Conservation (phyloP, 225 moss, liverwort and hornwort genomes). For the Takakia lepidozioides region DNA sequence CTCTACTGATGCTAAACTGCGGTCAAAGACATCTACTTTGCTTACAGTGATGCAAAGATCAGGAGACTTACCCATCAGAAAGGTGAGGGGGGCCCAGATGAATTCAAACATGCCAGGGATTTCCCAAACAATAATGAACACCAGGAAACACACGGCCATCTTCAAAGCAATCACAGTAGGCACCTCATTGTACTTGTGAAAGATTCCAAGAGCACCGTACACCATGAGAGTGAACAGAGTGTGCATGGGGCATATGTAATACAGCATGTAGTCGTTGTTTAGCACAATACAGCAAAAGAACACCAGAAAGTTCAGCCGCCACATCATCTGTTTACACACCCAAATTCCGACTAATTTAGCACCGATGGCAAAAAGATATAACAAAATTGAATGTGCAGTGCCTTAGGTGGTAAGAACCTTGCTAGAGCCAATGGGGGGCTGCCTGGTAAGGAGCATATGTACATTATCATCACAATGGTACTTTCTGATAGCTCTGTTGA, state of each 20-base stretch:
- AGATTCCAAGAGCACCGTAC: conserved; percentile 76
- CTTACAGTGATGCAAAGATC: too few species aligned
- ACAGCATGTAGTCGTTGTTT: conserved; percentile 96
- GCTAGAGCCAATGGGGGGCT: too few species aligned
- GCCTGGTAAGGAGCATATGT: too few species aligned
- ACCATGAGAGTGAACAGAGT: conserved; percentile 97
- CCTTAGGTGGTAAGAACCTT: too few species aligned
- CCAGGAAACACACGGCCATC: conserved; percentile 39
- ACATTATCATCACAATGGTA: too few species aligned
- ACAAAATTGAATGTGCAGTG: too few species aligned
- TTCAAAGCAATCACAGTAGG: conserved; percentile 75
- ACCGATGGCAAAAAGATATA: too few species aligned
- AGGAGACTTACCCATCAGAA: conserved; percentile 73
- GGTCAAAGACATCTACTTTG: too few species aligned
- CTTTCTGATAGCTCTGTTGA: too few species aligned
- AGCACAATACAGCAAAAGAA: conserved; percentile 81
- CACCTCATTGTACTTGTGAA: conserved; percentile 84
- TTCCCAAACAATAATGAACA: conserved; percentile 76
- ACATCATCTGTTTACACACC: conserved; percentile 79
- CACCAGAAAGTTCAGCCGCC: conserved; percentile 96
- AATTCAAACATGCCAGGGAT: conserved; percentile 89
- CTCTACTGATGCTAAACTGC: too few species aligned
- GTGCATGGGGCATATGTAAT: conserved; percentile 99
- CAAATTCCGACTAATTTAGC: not conserved
- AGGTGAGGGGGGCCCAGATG: conserved; percentile 82